Evolutionary conservation across 1,284 basidiomycete genomes (phyloP), one percentile per base, ranked within the genome.

Genomic region (Puccinia coronata): DNA sequence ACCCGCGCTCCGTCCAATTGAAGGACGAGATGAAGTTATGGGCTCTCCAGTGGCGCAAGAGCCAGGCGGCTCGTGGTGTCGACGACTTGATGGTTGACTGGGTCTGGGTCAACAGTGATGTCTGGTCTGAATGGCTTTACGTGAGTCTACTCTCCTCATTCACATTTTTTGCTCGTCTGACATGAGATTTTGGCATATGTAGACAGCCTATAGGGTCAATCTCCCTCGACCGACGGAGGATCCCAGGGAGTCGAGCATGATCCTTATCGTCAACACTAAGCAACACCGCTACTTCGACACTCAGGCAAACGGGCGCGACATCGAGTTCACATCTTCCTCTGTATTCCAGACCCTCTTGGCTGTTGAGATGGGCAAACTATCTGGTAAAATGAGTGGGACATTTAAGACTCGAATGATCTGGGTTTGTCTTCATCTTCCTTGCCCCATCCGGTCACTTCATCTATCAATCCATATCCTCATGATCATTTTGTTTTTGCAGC

Each of bases 291-390:
- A 61, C 49, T 80, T 51, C 31, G 78, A 80, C 47, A 34, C 28
- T 28, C 69, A 80, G 49, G 57, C 39, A 34, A 49, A 80, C 47
- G 78, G 69, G 11, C 28, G 25, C 1, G 31, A 49, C 47, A 71
- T 80, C 41, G 59, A 47, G n/a, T 80, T 69, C 49, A 72, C 59
- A 43, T n/a, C 69, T 51, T n/a, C 53, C n/a, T 72, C 78, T 2
- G 47, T 73, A 43, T 80, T 80, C 57, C 78, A 80, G 34, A 80
- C 69, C 39, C 47, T 80, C 8, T 49, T 80, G 39, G 78, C 69
- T 6, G 59, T 80, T n/a, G 78, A 80, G 31, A 71, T 80, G 78
- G 43, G 57, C 28, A 80, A 80, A 63, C 34, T 59, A 0, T 41
- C 53, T 18, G 72, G 53, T 2, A 74, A 59, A 43, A 1, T 59